These are phyloP conservation scores for Taxillus chinensis DNA, from an alignment of 164 flowering plant species.

Conservation along the genomic window DNA sequence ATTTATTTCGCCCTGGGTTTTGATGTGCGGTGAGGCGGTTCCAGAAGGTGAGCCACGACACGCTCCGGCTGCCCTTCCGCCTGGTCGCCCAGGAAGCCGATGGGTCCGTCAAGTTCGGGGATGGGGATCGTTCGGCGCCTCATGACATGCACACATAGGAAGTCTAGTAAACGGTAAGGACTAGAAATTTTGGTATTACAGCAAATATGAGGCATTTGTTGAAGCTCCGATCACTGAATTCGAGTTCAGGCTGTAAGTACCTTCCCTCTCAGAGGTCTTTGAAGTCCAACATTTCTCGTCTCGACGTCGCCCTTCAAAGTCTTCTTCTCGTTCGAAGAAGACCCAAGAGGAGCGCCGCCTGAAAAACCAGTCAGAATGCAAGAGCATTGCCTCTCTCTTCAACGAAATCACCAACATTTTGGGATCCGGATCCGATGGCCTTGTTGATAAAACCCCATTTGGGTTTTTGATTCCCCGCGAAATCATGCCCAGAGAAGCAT, in stretches of 20 bases:
- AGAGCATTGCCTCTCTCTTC: conserved; percentile 25
- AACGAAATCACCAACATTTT: conserved; percentile 45
- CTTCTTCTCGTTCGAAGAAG: conserved; percentile 3
- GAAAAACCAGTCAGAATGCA: conserved; percentile 9
- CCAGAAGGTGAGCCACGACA: conserved; percentile 38
- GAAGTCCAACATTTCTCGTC: conserved; percentile 1
- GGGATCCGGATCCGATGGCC: too few species aligned
- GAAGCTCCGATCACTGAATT: conserved; percentile 10
- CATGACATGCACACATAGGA: too few species aligned
- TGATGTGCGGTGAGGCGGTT: conserved; percentile 41
- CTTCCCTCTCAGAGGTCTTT: not conserved
- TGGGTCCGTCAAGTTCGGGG: conserved; percentile 44
- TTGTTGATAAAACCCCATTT: too few species aligned
- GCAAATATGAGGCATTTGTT: conserved; percentile 13
- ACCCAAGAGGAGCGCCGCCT: too few species aligned
- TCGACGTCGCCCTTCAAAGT: conserved; percentile 8
- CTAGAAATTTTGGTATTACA: too few species aligned
- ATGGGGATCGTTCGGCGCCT: conserved; percentile 24
- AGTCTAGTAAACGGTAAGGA: conserved; percentile 10
- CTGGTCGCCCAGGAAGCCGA: conserved; percentile 42
- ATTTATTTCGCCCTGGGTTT: too few species aligned
- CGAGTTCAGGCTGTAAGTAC: not conserved
- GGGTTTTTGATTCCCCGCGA: too few species aligned
- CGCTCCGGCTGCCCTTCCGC: conserved; percentile 34
- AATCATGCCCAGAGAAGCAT: too few species aligned